Percentiles rank a stretch among this genome's conserved stretches.
phyloP scores from a whole-genome alignment of 2,329 filamentous ascomycete species.

The Kalaharituber pfeilii region DNA sequence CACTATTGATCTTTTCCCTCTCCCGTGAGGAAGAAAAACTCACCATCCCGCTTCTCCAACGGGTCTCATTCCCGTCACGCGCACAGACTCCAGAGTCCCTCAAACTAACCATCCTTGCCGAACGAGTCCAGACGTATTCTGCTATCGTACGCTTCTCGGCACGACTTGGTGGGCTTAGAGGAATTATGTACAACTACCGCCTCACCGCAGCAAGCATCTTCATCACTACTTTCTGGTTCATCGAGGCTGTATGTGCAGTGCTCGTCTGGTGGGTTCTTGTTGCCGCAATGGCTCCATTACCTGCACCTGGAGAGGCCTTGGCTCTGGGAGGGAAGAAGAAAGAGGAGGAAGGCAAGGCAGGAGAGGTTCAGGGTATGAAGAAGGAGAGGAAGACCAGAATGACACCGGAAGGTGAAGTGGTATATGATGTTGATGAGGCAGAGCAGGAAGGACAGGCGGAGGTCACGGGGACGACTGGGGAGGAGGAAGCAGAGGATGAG shows the following conservation, averaged over 20 bases:
- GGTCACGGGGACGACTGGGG: not conserved
- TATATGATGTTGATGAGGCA: no score
- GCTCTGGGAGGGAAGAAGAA: not conserved
- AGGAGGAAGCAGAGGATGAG: not conserved
- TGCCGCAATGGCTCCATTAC: not conserved
- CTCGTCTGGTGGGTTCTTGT: slow-evolving; percentile 44
- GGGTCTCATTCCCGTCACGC: slow-evolving; percentile 7
- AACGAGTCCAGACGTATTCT: slow-evolving; percentile 15
- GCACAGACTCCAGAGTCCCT: slow-evolving; percentile 4
- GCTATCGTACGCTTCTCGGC: slow-evolving; percentile 17
- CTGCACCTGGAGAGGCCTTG: not conserved
- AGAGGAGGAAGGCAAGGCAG: not conserved
- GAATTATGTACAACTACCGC: slow-evolving; percentile 74
- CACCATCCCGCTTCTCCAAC: slow-evolving; percentile 15
- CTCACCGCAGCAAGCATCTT: slow-evolving; percentile 51
- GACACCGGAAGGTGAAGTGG: no score
- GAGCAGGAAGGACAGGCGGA: not conserved
- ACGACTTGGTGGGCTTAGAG: slow-evolving; percentile 30
- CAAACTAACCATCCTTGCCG: slow-evolving; percentile 6
- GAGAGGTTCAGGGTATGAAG: not conserved
- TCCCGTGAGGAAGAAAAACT: slow-evolving; percentile 14
- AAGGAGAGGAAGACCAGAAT: not conserved
- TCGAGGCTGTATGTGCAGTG: slow-evolving; percentile 50
- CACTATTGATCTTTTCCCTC: slow-evolving; percentile 16
- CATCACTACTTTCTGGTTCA: slow-evolving; percentile 56